Evolutionary conservation across 345 rosid genomes (phyloP), one percentile per base, ranked within the genome.

Genomic region (Rhizophora apiculata): DNA sequence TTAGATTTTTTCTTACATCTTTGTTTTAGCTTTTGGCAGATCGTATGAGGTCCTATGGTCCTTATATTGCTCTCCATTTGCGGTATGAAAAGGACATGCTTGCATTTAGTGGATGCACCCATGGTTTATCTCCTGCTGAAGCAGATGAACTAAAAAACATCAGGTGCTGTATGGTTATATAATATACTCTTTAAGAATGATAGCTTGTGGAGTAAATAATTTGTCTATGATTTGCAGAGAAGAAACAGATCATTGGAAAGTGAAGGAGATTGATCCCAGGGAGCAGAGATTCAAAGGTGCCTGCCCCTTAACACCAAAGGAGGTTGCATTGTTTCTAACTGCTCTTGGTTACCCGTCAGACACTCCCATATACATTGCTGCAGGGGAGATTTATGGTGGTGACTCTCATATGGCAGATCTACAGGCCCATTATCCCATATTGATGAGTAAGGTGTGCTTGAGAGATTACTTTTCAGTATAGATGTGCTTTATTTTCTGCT

Each of bases 301-400:
- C 68, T 94, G 98, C 70, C 97, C 97, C 54, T 66, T 89, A 62
- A 94, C 96, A 64, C 98, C 97, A 70, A 89, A 81, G 68, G 97
- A 94, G 82, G 93, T 88, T 53, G 95, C 89, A n/a, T 70, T 94
- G 39, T 86, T 89, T 53, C 87, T 91, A n/a, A 56, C 70, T 37
- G 95, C 93, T 80, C 84, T 94, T 29, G 97, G 98, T 30, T 89
- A 84, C 81, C 87, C 87, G 32, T 79, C 90, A 65, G 66, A 69
- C 74, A 91, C 95, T n/a, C 93, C 93, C 0, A 86, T 91, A 72
- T 89, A 94, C 60, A 83, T 94, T 71, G 98, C 96, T 79, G 86
- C 98, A 49, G 98, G 98, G 66, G 90, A 88, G 83, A 87, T 89
- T 64, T 89, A 94, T 43, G 98, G 96, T 34, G 96, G 95, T 65